Evolutionary conservation across 495 filamentous ascomycete genomes (phyloP).

Genomic region (Margaritispora aquatica): DNA sequence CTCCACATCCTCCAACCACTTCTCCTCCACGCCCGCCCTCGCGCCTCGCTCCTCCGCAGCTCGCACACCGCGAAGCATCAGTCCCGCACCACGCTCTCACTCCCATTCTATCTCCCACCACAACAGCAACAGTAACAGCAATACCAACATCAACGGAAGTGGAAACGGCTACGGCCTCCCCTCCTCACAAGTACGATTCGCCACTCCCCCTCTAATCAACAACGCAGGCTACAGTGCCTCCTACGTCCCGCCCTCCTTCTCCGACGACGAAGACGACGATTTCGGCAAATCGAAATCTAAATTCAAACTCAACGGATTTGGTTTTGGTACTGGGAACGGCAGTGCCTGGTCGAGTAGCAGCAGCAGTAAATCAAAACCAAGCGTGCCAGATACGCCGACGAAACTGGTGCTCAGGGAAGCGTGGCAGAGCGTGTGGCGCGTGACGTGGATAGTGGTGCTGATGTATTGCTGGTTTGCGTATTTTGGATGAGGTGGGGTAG

Average conservation of each 20-base stretch:
- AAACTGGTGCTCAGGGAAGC: slow-evolving; percentile 15
- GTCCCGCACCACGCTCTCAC: slow-evolving; percentile 13
- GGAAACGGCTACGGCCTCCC: slow-evolving; percentile 24
- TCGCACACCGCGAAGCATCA: slow-evolving; percentile 19
- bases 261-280: slow-evolving; percentile 1
- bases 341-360: too few relatives aligned
- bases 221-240: background rate
- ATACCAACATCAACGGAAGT: too few relatives aligned
- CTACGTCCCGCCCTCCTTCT: background rate
- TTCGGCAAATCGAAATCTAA: background rate
- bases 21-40: slow-evolving; percentile 12
- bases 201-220: slow-evolving; percentile 22
- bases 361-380: slow-evolving; percentile 5
- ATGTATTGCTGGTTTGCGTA: slow-evolving; percentile 49
- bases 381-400: slow-evolving; percentile 1
- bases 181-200: slow-evolving; percentile 9
- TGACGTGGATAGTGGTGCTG: slow-evolving; percentile 37
- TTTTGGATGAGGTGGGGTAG: slow-evolving; percentile 13
- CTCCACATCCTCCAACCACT: slow-evolving; percentile 19
- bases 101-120: too few relatives aligned
- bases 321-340: too few relatives aligned
- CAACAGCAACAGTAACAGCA: too few relatives aligned
- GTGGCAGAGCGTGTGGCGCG: slow-evolving; percentile 27
- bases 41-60: slow-evolving; percentile 20
- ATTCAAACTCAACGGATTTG: background rate